Evolutionary conservation across 805 yeast species (phyloP).

Genomic region (Schwanniomyces sp.): DNA sequence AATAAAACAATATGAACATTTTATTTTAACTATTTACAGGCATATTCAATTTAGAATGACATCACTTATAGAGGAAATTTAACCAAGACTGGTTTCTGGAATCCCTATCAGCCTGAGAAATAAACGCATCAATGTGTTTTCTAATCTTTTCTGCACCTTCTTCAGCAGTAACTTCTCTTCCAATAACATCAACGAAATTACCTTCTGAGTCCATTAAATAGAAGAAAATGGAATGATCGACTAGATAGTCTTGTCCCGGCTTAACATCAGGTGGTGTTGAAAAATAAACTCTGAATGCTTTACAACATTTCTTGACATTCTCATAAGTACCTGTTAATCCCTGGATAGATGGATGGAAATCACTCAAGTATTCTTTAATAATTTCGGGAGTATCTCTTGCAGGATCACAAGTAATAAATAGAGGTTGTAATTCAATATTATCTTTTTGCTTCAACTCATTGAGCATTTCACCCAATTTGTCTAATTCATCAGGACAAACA

Average conservation of each 20-base stretch:
- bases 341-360: slow-evolving; percentile 85
- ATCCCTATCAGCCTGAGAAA: slow-evolving; percentile 71
- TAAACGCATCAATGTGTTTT: slow-evolving; percentile 71
- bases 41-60: too few species aligned
- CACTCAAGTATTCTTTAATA: slow-evolving; percentile 75
- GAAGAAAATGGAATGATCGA: slow-evolving; percentile 96
- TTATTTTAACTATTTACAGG: not conserved
- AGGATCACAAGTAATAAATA: slow-evolving; percentile 96
- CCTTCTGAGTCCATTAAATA: slow-evolving; percentile 99
- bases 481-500: slow-evolving; percentile 97
- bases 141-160: slow-evolving; percentile 77
- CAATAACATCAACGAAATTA: slow-evolving; percentile 88
- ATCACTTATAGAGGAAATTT: slow-evolving; percentile 52
- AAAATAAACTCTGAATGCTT: slow-evolving; percentile 89
- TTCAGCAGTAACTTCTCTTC: slow-evolving; percentile 81
- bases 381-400: slow-evolving; percentile 90
- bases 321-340: slow-evolving; percentile 94
- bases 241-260: slow-evolving; percentile 94
- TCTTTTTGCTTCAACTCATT: slow-evolving; percentile 55
- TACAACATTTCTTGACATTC: slow-evolving; percentile 80
- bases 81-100: slow-evolving; percentile 61
- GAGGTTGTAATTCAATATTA: slow-evolving; percentile 69
- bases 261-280: slow-evolving; percentile 95
- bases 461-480: slow-evolving; percentile 77
- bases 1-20: not conserved